Percentiles rank a stretch among this genome's conserved stretches.
These are phyloP conservation scores for Acanthamoeba healyi DNA, from an alignment of 208 protist genomes.

Conservation along the genomic window DNA sequence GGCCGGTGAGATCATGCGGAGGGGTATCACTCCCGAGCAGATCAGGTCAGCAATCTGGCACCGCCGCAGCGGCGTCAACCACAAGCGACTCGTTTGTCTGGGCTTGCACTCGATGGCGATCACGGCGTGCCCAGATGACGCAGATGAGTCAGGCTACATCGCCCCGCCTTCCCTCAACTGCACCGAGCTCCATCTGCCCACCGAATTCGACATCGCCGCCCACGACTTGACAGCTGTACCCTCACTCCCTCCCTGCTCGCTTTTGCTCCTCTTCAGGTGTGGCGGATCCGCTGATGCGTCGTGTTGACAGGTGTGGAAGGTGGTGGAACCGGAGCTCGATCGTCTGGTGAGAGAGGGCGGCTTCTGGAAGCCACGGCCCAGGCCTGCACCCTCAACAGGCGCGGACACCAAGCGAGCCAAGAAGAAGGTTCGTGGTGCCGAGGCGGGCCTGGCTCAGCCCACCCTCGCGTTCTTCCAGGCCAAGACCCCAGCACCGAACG, in stretches of 20 bases:
- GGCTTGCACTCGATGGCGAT: too few relatives aligned
- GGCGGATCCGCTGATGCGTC: too few relatives aligned
- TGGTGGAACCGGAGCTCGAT: constrained; percentile 16
- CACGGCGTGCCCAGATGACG: too few relatives aligned
- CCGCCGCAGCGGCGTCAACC: constrained; percentile 34
- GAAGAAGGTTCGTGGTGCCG: neutral
- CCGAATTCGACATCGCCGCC: neutral
- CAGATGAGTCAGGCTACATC: neutral
- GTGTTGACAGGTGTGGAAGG: neutral
- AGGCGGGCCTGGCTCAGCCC: neutral
- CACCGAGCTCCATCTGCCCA: neutral
- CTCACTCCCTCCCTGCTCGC: neutral
- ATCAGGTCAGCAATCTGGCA: neutral
- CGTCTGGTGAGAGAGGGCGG: neutral
- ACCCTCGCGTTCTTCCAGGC: neutral
- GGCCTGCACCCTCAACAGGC: too few relatives aligned
- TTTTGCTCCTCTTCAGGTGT: neutral
- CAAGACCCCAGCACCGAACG: too few relatives aligned
- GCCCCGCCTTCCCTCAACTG: neutral
- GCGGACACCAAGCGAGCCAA: neutral
- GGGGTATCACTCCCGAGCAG: neutral
- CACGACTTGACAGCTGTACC: neutral
- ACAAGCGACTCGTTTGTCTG: constrained; percentile 1
- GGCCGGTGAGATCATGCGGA: neutral
- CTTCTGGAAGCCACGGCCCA: constrained; percentile 6